Conservation (phyloP, 306 rosid species). For the Prunus kanzakura region DNA sequence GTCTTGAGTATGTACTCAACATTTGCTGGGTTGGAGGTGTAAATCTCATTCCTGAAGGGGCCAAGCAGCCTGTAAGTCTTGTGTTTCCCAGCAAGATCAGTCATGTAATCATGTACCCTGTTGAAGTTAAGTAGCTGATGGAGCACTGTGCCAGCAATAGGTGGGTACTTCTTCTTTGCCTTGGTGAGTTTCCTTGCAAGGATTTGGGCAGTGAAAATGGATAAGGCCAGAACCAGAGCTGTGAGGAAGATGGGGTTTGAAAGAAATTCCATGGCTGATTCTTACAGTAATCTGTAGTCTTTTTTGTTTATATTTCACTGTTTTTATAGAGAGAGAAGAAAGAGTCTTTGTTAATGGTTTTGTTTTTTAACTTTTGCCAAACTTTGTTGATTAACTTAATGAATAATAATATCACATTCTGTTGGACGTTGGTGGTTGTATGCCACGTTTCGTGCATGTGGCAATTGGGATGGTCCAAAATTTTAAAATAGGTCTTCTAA, state of each 20-base stretch:
- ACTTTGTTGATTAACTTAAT: too few species aligned
- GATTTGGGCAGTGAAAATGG: slow-evolving; percentile 24
- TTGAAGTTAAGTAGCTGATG: slow-evolving; percentile 68
- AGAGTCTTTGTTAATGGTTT: too few species aligned
- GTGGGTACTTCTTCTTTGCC: slow-evolving; percentile 51
- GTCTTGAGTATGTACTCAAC: slow-evolving; percentile 86
- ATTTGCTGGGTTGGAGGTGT: slow-evolving; percentile 65
- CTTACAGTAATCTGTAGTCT: background rate
- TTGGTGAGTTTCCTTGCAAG: slow-evolving; percentile 21
- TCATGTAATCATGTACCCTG: slow-evolving; percentile 72
- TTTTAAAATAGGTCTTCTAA: too few species aligned
- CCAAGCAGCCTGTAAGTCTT: slow-evolving; percentile 66
- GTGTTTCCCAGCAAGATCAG: slow-evolving; percentile 65
- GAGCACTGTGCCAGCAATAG: slow-evolving; percentile 66
- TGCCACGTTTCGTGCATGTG: too few species aligned
- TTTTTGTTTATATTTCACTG: too few species aligned
- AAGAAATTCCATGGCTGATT: slow-evolving; percentile 34
- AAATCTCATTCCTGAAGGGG: slow-evolving; percentile 59
- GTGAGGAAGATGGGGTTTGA: slow-evolving; percentile 31
- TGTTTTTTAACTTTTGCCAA: too few species aligned
- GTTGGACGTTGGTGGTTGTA: too few species aligned
- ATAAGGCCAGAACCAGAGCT: slow-evolving; percentile 27
- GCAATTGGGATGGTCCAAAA: too few species aligned
- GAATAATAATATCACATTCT: too few species aligned
- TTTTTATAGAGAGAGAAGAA: too few species aligned